These are phyloP conservation scores for Colletotrichum incanum DNA, from an alignment of 2,329 filamentous ascomycete genomes.

Conservation along the genomic window DNA sequence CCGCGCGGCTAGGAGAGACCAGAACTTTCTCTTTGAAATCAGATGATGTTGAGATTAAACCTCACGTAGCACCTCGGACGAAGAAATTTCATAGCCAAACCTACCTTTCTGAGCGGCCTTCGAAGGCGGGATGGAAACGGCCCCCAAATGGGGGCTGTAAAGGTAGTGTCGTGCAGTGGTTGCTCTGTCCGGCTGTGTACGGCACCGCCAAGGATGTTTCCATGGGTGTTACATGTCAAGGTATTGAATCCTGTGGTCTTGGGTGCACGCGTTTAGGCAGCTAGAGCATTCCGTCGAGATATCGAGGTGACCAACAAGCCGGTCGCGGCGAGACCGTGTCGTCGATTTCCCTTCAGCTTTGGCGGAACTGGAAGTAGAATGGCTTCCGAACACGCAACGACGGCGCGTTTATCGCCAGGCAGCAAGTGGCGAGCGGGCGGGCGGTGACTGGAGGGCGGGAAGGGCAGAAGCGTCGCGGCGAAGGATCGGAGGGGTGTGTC, in stretches of 20 bases:
- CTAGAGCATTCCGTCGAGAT: too few relatives aligned
- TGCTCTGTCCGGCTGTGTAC: constrained; percentile 1
- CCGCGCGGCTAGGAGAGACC: not conserved
- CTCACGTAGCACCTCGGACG: not conserved
- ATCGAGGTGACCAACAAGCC: not conserved
- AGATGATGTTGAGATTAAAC: not conserved
- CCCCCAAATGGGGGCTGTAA: constrained; percentile 31
- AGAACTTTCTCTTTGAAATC: not conserved
- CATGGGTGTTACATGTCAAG: not conserved
- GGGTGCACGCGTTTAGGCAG: not conserved
- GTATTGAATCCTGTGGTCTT: constrained; percentile 28
- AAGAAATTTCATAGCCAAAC: not conserved
- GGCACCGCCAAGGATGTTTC: not conserved
- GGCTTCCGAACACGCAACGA: not conserved
- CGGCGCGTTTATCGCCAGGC: constrained; percentile 19
- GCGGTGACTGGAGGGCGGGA: not conserved
- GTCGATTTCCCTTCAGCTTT: not conserved
- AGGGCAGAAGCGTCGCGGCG: constrained; percentile 5
- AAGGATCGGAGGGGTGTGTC: constrained; percentile 19
- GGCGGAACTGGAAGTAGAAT: not conserved
- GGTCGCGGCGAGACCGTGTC: not conserved
- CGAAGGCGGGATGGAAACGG: constrained; percentile 6
- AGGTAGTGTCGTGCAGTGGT: not conserved
- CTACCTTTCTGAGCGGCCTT: constrained; percentile 27
- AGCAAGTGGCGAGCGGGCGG: constrained; percentile 4